Evolutionary conservation across 2,329 filamentous ascomycete genomes (phyloP).

Genomic region (Fusarium sp.): DNA sequence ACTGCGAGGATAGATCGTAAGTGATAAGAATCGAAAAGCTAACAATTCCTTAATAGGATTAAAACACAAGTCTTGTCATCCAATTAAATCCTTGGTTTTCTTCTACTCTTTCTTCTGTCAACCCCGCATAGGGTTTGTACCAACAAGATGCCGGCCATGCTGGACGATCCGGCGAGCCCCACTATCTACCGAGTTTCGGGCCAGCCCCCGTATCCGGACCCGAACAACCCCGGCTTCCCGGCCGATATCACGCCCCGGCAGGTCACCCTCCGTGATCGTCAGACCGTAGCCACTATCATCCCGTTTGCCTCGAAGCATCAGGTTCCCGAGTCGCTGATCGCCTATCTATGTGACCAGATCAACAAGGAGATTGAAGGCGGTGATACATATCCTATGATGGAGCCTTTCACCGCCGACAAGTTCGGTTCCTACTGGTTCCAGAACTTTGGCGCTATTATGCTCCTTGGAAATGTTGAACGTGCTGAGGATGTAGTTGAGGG

Average conservation of each 20-base stretch:
- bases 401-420: slow-evolving; percentile 78
- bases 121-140: slow-evolving; percentile 27
- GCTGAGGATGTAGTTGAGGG: slow-evolving; percentile 71
- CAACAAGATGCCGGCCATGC: slow-evolving; percentile 79
- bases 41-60: slow-evolving; percentile 17
- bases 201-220: slow-evolving; percentile 74
- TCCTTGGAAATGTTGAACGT: slow-evolving; percentile 80
- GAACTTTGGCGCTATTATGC: slow-evolving; percentile 90
- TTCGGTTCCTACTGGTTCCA: slow-evolving; percentile 93
- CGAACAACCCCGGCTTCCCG: slow-evolving; percentile 74
- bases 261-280: slow-evolving; percentile 86
- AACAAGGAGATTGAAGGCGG: slow-evolving; percentile 93
- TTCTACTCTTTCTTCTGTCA: background rate
- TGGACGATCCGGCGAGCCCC: slow-evolving; percentile 81
- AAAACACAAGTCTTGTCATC: slow-evolving; percentile 1
- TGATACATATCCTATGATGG: slow-evolving; percentile 91
- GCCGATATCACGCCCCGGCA: slow-evolving; percentile 79
- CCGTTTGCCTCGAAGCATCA: slow-evolving; percentile 84
- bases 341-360: slow-evolving; percentile 85
- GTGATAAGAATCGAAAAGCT: slow-evolving; percentile 17
- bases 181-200: slow-evolving; percentile 80
- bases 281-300: slow-evolving; percentile 86
- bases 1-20: slow-evolving; percentile 20
- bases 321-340: slow-evolving; percentile 81
- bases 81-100: slow-evolving; percentile 21